These are phyloP conservation scores for Nissolia schottii DNA, from an alignment of 306 rosid genomes.

Conservation along the genomic window DNA sequence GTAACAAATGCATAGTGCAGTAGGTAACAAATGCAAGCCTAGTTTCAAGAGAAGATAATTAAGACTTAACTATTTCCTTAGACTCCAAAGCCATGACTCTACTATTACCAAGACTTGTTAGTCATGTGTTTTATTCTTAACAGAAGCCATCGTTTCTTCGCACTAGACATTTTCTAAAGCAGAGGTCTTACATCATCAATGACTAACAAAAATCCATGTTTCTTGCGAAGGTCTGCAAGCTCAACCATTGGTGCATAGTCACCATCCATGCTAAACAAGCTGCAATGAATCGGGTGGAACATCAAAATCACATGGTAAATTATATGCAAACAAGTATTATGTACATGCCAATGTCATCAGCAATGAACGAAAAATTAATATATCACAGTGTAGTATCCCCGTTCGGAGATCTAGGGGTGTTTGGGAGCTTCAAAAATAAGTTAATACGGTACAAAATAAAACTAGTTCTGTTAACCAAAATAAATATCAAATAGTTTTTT, in stretches of 20 bases:
- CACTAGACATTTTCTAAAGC: conserved; percentile 11
- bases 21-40: too few relatives aligned
- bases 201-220: conserved; percentile 73
- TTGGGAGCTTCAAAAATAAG: too few relatives aligned
- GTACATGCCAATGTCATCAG: not conserved
- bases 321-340: not conserved
- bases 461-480: too few relatives aligned
- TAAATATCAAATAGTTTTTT: too few relatives aligned
- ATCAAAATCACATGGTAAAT: conserved; percentile 3
- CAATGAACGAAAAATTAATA: not conserved
- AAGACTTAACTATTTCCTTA: too few relatives aligned
- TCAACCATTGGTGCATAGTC: conserved; percentile 85
- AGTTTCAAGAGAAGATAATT: too few relatives aligned
- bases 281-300: conserved; percentile 32
- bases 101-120: too few relatives aligned
- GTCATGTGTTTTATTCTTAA: too few relatives aligned
- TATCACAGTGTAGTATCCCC: not conserved
- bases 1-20: too few relatives aligned
- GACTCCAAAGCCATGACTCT: too few relatives aligned
- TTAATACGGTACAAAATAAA: too few relatives aligned
- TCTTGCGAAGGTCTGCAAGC: conserved; percentile 71
- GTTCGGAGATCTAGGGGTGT: not conserved
- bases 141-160: not conserved
- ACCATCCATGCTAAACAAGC: conserved; percentile 99
- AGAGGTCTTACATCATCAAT: conserved; percentile 79